Base-by-base conservation (phyloP, 2,329 filamentous ascomycete genomes). In the Phyllachora maydis region DNA sequence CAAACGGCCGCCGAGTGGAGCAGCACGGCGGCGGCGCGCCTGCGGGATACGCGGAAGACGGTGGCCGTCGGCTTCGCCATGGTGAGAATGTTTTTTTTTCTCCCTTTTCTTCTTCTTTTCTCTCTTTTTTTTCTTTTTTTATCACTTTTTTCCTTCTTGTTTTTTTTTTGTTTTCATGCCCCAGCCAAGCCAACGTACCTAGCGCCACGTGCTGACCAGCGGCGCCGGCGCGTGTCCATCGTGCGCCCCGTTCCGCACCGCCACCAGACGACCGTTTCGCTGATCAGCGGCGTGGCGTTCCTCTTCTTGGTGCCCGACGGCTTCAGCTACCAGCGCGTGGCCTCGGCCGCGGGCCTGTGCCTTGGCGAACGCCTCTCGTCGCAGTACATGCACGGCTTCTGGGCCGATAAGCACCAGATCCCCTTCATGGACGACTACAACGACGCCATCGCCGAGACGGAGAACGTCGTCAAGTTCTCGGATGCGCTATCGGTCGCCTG, bases 1-100 rank as follows among this genome's bases (percentile, higher is more conserved):
- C 26, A 41, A 23, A 37, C 35, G 26, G 39, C 39, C 3, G 40
- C 39, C 6, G 34, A 40, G 7, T 43, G 40, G 40, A 43, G 39
- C 30, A 29, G 24, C 13, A 27, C 29, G 1, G 39, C 37, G 2
- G 32, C 37, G 25, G 35, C 37, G 18, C 29, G 32, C 5, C 30
- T 43, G 8, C 35, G 36, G 37, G 34, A 35, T 4, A 35, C 38
- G 10, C 30, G 39, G 6, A 37, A 37, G 26, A 42, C 40, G 10
- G 36, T 43, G 9, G 39, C 30, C 10, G 32, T 38, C 2, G 40
- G 39, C 2, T 30, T 42, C 12, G 23, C 35, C 13, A 32, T 32
- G 4, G 40, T 41, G 26, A 16, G 35, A 24, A 5, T 3, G 5
- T 11, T 10, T n/a, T n/a, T n/a, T n/a, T n/a, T n/a, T n/a, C n/a